phyloP scores from a whole-genome alignment of 2,329 filamentous ascomycete genomes.

The Diaporthe sp. region DNA sequence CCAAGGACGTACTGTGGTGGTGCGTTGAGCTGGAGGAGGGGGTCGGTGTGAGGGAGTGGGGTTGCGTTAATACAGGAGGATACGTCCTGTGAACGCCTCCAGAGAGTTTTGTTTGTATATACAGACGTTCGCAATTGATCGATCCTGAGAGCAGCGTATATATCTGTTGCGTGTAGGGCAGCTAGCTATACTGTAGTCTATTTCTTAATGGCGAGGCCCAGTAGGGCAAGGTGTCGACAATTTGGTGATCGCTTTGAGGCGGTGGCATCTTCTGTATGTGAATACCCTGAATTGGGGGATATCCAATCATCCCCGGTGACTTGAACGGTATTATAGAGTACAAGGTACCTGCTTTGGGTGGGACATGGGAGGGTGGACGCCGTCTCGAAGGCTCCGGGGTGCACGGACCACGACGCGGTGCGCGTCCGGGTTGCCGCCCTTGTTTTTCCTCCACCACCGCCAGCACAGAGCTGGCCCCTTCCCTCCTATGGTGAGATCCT shows the following conservation, averaged over 20 bases:
- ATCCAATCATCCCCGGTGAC: neutral
- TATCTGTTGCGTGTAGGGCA: neutral
- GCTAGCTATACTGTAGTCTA: slow-evolving; percentile 19
- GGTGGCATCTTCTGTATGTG: neutral
- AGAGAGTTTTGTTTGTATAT: neutral
- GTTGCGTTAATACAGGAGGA: slow-evolving; percentile 74
- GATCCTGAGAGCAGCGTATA: slow-evolving; percentile 4
- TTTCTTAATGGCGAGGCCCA: slow-evolving; percentile 21
- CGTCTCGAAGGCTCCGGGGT: neutral
- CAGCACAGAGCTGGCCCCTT: slow-evolving; percentile 34
- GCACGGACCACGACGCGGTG: slow-evolving; percentile 41
- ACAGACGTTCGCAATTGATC: slow-evolving; percentile 2
- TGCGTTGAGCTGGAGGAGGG: slow-evolving; percentile 95
- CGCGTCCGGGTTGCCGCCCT: slow-evolving; percentile 31
- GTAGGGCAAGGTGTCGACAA: neutral
- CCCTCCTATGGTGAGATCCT: slow-evolving; percentile 13
- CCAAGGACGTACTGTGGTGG: slow-evolving; percentile 97
- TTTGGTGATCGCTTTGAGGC: neutral
- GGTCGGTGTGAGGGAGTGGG: slow-evolving; percentile 84
- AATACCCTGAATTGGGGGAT: neutral
- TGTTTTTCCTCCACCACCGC: slow-evolving; percentile 40
- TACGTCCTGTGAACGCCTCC: slow-evolving; percentile 68
- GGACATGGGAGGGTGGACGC: neutral
- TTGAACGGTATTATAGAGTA: too few species aligned
- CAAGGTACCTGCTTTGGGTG: neutral